These are phyloP conservation scores for Phytopythium oedochilum DNA, from an alignment of 352 stramenopile genomes.

Conservation along the genomic window DNA sequence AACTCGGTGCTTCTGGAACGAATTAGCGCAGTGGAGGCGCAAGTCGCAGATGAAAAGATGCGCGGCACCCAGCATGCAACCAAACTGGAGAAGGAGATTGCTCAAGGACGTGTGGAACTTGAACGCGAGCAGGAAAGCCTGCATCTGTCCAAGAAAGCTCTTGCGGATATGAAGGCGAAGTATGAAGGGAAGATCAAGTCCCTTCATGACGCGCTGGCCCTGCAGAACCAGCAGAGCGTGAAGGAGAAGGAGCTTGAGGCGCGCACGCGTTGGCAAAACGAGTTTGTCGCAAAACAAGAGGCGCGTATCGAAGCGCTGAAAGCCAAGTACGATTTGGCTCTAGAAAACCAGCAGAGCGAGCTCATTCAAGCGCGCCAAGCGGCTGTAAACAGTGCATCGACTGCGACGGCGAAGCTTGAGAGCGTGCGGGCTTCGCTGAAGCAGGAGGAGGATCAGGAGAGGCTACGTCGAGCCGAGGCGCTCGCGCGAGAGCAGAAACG, in stretches of 20 bases:
- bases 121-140: slow-evolving; percentile 54
- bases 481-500: slow-evolving; percentile 26
- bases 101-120: slow-evolving; percentile 31
- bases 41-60: slow-evolving; percentile 42
- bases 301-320: slow-evolving; percentile 61
- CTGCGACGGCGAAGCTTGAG: slow-evolving; percentile 46
- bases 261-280: slow-evolving; percentile 60
- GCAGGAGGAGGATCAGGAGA: slow-evolving; percentile 36
- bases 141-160: slow-evolving; percentile 12
- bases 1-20: slow-evolving; percentile 34
- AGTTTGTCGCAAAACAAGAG: slow-evolving; percentile 68
- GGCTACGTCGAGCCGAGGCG: slow-evolving; percentile 20
- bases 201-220: slow-evolving; percentile 39
- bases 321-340: slow-evolving; percentile 57
- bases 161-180: slow-evolving; percentile 29
- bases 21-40: slow-evolving; percentile 17
- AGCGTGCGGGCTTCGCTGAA: slow-evolving; percentile 29
- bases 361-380: slow-evolving; percentile 43
- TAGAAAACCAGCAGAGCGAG: slow-evolving; percentile 56
- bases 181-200: slow-evolving; percentile 49
- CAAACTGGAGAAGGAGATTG: slow-evolving; percentile 52
- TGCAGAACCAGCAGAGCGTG: slow-evolving; percentile 41
- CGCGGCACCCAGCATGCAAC: slow-evolving; percentile 25
- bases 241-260: slow-evolving; percentile 60
- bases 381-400: slow-evolving; percentile 38